These are phyloP conservation scores for Luffa acutangula DNA, from an alignment of 306 rosid genomes.

Conservation along the genomic window DNA sequence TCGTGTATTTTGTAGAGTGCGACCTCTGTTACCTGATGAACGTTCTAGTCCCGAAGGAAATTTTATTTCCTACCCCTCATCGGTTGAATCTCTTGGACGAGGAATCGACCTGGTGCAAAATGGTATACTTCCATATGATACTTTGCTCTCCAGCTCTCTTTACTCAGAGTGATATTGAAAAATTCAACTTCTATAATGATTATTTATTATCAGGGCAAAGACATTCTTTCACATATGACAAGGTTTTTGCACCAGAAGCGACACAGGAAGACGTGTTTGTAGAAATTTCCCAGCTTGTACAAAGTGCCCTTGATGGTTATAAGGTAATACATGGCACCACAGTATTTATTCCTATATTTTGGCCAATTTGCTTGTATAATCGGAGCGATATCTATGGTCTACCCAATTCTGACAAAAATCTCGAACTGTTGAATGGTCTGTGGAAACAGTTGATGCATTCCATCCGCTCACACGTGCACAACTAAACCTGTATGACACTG, in stretches of 20 bases:
- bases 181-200: neutral
- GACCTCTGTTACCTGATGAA: slow-evolving; percentile 84
- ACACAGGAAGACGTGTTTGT: slow-evolving; percentile 75
- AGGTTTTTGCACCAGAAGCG: slow-evolving; percentile 75
- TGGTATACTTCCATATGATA: slow-evolving; percentile 31
- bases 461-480: neutral
- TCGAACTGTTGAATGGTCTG: neutral
- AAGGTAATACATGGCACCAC: slow-evolving; percentile 43
- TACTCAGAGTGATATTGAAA: neutral
- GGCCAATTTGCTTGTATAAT: neutral
- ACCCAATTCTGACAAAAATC: neutral
- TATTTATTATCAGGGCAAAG: slow-evolving; percentile 48
- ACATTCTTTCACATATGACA: slow-evolving; percentile 83
- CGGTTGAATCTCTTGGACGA: slow-evolving; percentile 80
- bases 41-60: slow-evolving; percentile 44
- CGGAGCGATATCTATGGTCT: neutral
- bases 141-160: neutral
- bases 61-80: slow-evolving; percentile 64
- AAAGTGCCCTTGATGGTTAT: slow-evolving; percentile 98
- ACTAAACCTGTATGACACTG: neutral
- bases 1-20: slow-evolving; percentile 94
- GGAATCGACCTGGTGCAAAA: slow-evolving; percentile 65
- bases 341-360: neutral
- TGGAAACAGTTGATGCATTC: neutral
- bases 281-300: slow-evolving; percentile 95